Conservation (phyloP, 2,329 filamentous ascomycete genomes). For the Myriosclerotinia scirpicola region DNA sequence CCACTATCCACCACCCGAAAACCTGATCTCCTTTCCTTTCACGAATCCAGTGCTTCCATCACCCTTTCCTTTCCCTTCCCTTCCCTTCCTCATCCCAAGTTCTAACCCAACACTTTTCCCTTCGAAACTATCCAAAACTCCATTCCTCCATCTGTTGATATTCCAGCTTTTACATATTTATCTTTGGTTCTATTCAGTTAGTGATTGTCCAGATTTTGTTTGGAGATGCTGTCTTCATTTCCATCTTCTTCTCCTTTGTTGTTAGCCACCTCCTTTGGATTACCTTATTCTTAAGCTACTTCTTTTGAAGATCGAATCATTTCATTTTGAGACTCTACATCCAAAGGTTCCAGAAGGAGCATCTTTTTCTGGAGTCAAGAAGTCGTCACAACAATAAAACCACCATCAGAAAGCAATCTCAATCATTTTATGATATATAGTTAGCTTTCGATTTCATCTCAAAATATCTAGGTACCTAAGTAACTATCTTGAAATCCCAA, state of each 20-base stretch:
- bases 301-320: background rate
- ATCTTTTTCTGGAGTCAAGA: background rate
- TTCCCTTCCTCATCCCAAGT: background rate
- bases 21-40: no score
- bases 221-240: background rate
- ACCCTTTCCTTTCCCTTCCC: background rate
- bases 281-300: background rate
- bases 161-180: no score
- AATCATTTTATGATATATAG: background rate
- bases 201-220: background rate
- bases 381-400: background rate
- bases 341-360: no score
- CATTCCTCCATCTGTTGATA: background rate
- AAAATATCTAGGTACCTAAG: constrained; percentile 16
- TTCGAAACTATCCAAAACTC: background rate
- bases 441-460: constrained; percentile 3
- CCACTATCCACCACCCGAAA: background rate
- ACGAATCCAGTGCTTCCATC: no score
- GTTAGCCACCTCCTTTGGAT: background rate
- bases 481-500: constrained; percentile 8
- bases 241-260: no score
- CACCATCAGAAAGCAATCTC: background rate
- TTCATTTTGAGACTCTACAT: background rate
- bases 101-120: no score
- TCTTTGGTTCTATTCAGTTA: background rate